Conservation (phyloP, 768 basidiomycete species). For the Solioccasus polychromus region DNA sequence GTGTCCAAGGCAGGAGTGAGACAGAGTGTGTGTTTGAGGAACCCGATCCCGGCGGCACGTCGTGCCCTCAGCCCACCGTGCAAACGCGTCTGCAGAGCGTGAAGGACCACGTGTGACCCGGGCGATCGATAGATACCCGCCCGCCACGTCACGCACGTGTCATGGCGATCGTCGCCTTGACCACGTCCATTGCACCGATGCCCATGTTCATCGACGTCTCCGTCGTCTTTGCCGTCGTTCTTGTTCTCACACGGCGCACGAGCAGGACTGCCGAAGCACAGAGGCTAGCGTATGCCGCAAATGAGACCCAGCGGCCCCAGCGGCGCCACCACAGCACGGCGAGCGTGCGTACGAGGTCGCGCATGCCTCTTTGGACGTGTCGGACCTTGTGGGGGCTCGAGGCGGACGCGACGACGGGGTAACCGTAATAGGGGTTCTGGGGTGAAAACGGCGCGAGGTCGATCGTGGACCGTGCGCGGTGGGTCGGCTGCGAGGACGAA, state of each 20-base stretch:
- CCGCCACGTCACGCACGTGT: not conserved
- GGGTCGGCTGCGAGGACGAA: not conserved
- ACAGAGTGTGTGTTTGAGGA: too few species aligned
- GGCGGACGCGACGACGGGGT: constrained; percentile 45
- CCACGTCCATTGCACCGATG: not conserved
- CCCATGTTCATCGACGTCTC: too few species aligned
- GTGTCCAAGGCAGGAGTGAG: too few species aligned
- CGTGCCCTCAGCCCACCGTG: too few species aligned
- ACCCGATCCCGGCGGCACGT: too few species aligned
- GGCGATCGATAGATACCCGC: too few species aligned
- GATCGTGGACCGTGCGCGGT: constrained; percentile 11
- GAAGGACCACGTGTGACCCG: too few species aligned
- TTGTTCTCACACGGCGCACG: constrained; percentile 4
- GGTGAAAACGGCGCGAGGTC: constrained; percentile 52
- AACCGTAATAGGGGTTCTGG: constrained; percentile 75
- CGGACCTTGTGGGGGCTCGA: constrained; percentile 41
- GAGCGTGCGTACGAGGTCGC: constrained; percentile 65
- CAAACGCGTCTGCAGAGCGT: too few species aligned
- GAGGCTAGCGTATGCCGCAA: constrained; percentile 20
- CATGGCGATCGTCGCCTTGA: not conserved
- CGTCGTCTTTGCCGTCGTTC: not conserved
- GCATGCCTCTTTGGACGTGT: constrained; percentile 64
- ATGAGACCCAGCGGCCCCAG: constrained; percentile 45
- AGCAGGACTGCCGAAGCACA: constrained; percentile 33
- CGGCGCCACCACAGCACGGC: constrained; percentile 62